Evolutionary conservation across 176 grass and related monocot species (phyloP).

Genomic region (Alloteropsis semialata): DNA sequence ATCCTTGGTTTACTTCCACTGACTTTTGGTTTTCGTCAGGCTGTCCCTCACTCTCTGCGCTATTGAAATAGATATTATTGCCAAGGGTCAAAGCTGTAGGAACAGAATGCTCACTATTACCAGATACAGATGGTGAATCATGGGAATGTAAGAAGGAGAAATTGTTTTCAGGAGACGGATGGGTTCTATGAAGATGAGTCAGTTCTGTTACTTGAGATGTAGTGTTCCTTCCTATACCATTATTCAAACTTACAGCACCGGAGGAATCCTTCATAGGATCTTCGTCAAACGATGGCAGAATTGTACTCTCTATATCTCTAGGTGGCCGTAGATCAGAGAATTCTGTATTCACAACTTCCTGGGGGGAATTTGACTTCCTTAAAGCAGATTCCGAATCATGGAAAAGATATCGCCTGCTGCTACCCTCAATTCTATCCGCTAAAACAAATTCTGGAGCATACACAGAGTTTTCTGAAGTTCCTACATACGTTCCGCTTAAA

Average conservation of each 20-base stretch:
- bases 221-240: background rate
- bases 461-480: background rate
- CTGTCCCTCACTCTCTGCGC: background rate
- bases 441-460: background rate
- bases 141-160: conserved; percentile 9
- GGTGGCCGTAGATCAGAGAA: conserved; percentile 22
- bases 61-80: conserved; percentile 49
- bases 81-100: conserved; percentile 59
- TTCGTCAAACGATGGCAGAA: background rate
- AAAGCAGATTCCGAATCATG: background rate
- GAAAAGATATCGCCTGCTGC: background rate
- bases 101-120: conserved; percentile 44
- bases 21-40: conserved; percentile 20
- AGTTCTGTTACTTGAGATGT: conserved; percentile 28
- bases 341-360: background rate
- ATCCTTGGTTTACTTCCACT: conserved; percentile 27
- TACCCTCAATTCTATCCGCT: conserved; percentile 5
- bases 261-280: conserved; percentile 26
- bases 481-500: background rate
- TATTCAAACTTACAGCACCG: conserved; percentile 29
- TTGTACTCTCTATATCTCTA: conserved; percentile 29
- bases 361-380: background rate
- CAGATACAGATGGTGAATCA: conserved; percentile 23
- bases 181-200: conserved; percentile 25
- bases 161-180: conserved; percentile 16